phyloP scores from a whole-genome alignment of 176 grass and related monocot species.

The Pontederia paniculata region DNA sequence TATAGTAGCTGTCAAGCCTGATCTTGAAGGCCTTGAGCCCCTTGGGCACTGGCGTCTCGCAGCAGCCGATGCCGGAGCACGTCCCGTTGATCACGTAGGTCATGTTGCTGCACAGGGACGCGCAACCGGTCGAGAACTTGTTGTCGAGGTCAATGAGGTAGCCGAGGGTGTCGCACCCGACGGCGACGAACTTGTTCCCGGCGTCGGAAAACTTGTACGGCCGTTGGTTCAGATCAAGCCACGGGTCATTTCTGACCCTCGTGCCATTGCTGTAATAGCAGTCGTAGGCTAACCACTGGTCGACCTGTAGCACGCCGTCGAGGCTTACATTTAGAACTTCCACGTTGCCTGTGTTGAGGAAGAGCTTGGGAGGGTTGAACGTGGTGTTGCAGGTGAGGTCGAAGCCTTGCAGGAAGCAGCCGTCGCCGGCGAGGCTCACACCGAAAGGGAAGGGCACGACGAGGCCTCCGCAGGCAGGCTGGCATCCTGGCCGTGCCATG shows the following conservation, averaged over 20 bases:
- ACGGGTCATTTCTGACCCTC: background rate
- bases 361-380: background rate
- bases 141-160: fast-evolving
- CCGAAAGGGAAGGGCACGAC: background rate
- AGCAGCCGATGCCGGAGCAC: slow-evolving; percentile 19
- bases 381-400: background rate
- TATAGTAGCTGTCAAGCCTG: background rate
- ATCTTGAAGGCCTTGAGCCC: background rate
- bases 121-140: slow-evolving; percentile 1
- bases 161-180: slow-evolving; percentile 17
- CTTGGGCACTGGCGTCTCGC: slow-evolving; percentile 10
- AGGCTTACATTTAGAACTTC: background rate
- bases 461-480: background rate
- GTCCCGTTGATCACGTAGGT: background rate
- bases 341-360: background rate
- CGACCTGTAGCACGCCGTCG: background rate
- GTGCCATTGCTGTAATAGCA: background rate
- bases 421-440: too few species aligned
- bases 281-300: background rate
- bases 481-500: background rate
- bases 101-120: slow-evolving; percentile 6
- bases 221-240: background rate
- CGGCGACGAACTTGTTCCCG: slow-evolving; percentile 21
- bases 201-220: background rate
- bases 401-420: background rate